Evolutionary conservation across 331 rosid genomes (phyloP), one percentile per base, ranked within the genome.

Genomic region (Saraca asoca): DNA sequence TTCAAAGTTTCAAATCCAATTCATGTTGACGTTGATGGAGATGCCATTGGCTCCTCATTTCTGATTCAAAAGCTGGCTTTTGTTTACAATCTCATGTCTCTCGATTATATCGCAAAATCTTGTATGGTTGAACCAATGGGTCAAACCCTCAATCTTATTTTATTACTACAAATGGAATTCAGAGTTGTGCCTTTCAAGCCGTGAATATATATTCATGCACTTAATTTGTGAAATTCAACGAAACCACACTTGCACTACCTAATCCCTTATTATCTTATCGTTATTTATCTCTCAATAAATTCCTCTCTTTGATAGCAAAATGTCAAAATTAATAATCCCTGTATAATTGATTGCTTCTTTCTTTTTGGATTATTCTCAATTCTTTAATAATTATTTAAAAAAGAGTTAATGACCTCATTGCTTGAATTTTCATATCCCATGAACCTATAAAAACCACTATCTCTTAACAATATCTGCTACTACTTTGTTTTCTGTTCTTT

Each of bases 161-260:
- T 24, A 24, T 24, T 1, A 1, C 31, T 24, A 24, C 1, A 24
- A 3, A 24, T 3, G 31, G 31, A 24, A 24, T 24, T 24, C 31
- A 24, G 31, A 24, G 31, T 24, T 24, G 31, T 24, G 31, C 31
- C 31, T 1, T 24, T 24, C 1, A 24, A 24, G 1, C 3, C 31
- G 1, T 24, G 31, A 1, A 24, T 24, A 24, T 3, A 24, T 24
- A 24, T 24, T 1, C 31, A 24, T 24, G 31, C 31, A 24, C 31
- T n/a, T n/a, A n/a, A n/a, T 24, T 24, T 24, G 3, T 3, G 31
- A 24, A 24, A 24, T 24, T 24, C 31, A 24, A 24, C 31, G 3
- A 18, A 51, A 78, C 61, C 64, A 80, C 84, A 79, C 79, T 19
- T 74, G 53, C 65, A 72, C 72, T 76, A 88, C 90, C 92, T 83